Base-by-base conservation (phyloP, 2,329 filamentous ascomycete genomes). In the Chrysoporthe austroafricana region DNA sequence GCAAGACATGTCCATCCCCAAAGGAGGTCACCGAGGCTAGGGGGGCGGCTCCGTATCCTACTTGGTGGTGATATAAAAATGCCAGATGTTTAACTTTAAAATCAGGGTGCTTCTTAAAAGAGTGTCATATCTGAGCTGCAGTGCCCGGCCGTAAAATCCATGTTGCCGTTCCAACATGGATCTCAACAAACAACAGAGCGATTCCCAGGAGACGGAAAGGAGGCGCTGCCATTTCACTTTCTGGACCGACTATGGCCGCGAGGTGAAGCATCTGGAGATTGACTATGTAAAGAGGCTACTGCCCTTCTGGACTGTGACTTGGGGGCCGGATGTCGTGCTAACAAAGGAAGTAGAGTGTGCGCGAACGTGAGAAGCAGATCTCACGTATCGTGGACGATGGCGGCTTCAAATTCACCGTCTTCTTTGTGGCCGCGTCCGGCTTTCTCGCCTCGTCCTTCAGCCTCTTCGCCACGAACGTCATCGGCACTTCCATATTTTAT, bases 401-500 rank as follows among this genome's bases (percentile, higher is more conserved):
- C 39, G 74, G 73, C 18, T 76, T 76, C 64, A 73, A 73, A 42
- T 73, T 66, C 67, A 67, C 63, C 16, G 71, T 77, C 61, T 76
- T 72, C 66, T 69, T 71, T 21, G 75, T 74, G 9, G 74, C 72
- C 5, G 70, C 71, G 9, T 72, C 72, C 2, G 75, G 75, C 9
- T 77, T 76, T 66, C 67, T 77, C 13, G 73, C 75, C 2, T 73
- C 74, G 1, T 75, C 74, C 16, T 77, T 74, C 66, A 74, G 73
- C 63, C 63, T 77, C 2, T 74, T 77, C 66, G 70, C 75, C 18
- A 75, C 70, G 6, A 76, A 75, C 57, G 70, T 76, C 52, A 73
- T 76, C 58, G 71, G 67, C 21, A 73, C 75, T 5, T 72, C 73
- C 9, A 63, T 76, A 18, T 69, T 68, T 21, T 77, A 72, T 52